Evolutionary conservation across 1,284 basidiomycete genomes (phyloP), one percentile per base, ranked within the genome.

Genomic region (Pseudozyma sp.): DNA sequence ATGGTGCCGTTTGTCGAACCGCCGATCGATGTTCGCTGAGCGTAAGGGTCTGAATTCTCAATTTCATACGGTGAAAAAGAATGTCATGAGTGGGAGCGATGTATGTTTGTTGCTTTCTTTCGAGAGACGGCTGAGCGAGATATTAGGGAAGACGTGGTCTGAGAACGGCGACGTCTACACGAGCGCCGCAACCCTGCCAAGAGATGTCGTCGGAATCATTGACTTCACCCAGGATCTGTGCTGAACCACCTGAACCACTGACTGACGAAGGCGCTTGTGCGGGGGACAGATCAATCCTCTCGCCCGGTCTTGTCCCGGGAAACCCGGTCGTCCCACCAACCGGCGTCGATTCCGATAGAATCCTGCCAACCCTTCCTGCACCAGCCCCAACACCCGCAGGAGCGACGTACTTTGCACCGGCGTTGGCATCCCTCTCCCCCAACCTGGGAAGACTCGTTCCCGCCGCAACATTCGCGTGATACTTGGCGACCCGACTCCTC

Each of bases 131-230:
- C 24, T 24, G 24, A 24, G 24, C 24, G 24, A 24, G 24, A n/a
- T 39, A 4, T 10, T 46, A 42, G 48, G 2, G 30, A 37, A 17
- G 49, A 17, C 17, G 52, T 14, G 66, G 19, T 43, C 29, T 35
- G n/a, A 79, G 54, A 16, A 70, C 4, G 1, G 68, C 74, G 0
- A 79, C 68, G 49, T 79, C 75, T 16, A 77, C 65, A 2, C 68
- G 40, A 0, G 58, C 60, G 1, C 77, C 77, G 16, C 58, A 48
- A 5, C 77, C 77, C 6, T 48, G 47, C 77, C 77, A 79, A 5
- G 52, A 37, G 43, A 7, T 24, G 9, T 44, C 43, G 5, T 69
- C 67, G 5, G 31, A 29, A 6, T 48, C 30, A 2, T 49, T 29
- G n/a, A 74, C 13, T 45, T 68, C 42, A 1, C 66, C 66, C 0